A percentile compares a stretch with the other conserved stretches of the same genome.
Conservation (phyloP, 164 flowering plant species). For the Magnolia kwangsiensis region DNA sequence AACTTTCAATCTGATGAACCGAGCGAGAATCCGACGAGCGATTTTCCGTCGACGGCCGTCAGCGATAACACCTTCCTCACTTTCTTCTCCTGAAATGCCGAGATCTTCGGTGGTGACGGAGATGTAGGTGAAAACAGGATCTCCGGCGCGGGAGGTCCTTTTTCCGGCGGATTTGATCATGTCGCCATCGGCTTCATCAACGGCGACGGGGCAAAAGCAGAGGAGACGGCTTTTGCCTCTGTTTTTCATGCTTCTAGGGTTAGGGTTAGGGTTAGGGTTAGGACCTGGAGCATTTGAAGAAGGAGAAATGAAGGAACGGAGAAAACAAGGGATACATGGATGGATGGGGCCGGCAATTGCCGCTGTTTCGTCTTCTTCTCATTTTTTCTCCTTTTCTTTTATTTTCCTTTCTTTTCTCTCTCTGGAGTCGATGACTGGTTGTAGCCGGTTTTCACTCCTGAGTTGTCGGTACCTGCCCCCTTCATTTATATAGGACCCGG, state of each 20-base stretch:
- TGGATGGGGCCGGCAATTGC: not conserved
- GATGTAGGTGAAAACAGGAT: not conserved
- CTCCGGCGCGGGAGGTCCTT: not conserved
- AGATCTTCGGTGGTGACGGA: not conserved
- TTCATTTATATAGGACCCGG: not conserved
- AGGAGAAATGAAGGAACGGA: not conserved
- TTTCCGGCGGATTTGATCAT: not conserved
- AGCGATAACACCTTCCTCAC: not conserved
- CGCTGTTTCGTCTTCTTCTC: not conserved
- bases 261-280: not conserved
- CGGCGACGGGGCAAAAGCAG: constrained; percentile 7
- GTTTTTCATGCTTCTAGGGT: not conserved
- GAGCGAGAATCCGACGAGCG: not conserved
- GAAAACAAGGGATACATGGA: not conserved
- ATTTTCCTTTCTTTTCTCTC: not conserved
- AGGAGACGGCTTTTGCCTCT: constrained; percentile 1
- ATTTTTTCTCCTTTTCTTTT: not conserved
- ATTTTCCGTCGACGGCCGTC: not conserved
- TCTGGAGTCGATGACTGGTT: not conserved
- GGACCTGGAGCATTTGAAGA: not conserved
- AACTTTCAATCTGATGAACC: not conserved
- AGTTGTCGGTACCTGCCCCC: not conserved
- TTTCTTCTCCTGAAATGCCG: not conserved
- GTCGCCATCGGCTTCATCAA: not conserved
- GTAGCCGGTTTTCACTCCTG: not conserved